Evolutionary conservation across 306 rosid genomes (phyloP), one percentile per base, ranked within the genome.

Genomic region (Ormosia emarginata): DNA sequence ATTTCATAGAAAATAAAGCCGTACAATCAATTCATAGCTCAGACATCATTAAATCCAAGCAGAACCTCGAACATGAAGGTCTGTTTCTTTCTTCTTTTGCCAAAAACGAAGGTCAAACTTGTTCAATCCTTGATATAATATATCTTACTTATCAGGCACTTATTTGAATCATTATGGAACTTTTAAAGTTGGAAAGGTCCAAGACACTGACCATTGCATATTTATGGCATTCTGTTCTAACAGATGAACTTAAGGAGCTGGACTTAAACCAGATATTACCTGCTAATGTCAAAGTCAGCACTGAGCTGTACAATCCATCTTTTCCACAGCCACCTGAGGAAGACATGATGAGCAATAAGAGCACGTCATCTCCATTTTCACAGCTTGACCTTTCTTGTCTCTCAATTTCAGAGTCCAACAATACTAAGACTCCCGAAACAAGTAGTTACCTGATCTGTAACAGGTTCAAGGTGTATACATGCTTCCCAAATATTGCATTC

Each of bases 391-490:
- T 50, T 75, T 63, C 79, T 70, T 49, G 70, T 40, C 18, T 30
- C 41, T n/a, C 61, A 15, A 40, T 10, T 69, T 34, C 66, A 6
- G 75, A 78, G 65, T 41, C 85, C 10, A 83, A 65, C 76, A 75
- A 14, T 67, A 36, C 41, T 62, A 64, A 57, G 30, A 34, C 46
- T 24, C 13, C 39, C 8, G 71, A 47, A 34, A 18, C 63, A 50
- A 61, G 8, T 53, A 79, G 83, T 76, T 84, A 79, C 81, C 69
- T 85, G 64, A 77, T 85, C 0, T 82, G 86, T 82, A 71, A 82
- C 90, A 87, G 75, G 75, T 67, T 87, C 50, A 89, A 90, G 76
- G 86, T 87, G 75, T 84, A 91, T 59, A 63, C 83, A 61, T 29
- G 82, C 61, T 85, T 50, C 41, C 91, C 91, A 8, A 76, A 85